Conservation (phyloP, 2,329 filamentous ascomycete genomes). For the Juglanconis juglandina region DNA sequence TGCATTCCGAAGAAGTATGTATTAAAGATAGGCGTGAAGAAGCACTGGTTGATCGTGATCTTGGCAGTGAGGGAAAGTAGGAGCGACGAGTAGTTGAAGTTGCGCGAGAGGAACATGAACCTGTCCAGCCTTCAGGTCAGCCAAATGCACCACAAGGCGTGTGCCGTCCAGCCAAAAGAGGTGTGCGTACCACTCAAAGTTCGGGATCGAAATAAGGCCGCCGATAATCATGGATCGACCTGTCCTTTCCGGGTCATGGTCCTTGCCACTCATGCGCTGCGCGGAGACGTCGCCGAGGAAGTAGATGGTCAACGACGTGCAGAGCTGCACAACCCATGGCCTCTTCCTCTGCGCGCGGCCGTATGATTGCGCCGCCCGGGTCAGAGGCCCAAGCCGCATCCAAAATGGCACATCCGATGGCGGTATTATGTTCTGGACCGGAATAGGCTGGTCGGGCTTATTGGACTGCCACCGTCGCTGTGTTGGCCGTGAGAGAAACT, state of each 20-base stretch:
- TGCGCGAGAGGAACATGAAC: slow-evolving; percentile 74
- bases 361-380: slow-evolving; percentile 56
- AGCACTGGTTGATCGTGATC: slow-evolving; percentile 72
- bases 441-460: slow-evolving; percentile 31
- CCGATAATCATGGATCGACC: slow-evolving; percentile 72
- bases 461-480: slow-evolving; percentile 28
- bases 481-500: slow-evolving; percentile 16
- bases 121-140: slow-evolving; percentile 35
- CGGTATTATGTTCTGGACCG: slow-evolving; percentile 40
- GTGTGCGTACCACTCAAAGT: slow-evolving; percentile 69
- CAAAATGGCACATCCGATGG: slow-evolving; percentile 41
- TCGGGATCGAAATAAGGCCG: slow-evolving; percentile 68
- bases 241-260: slow-evolving; percentile 69
- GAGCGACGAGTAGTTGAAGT: slow-evolving; percentile 81
- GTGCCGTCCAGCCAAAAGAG: neutral
- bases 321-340: slow-evolving; percentile 77
- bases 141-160: neutral
- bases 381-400: slow-evolving; percentile 57
- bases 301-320: slow-evolving; percentile 74
- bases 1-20: slow-evolving; percentile 80
- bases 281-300: slow-evolving; percentile 74
- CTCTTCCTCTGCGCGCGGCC: slow-evolving; percentile 65
- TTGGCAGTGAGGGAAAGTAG: slow-evolving; percentile 69
- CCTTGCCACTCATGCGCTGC: slow-evolving; percentile 61
- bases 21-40: slow-evolving; percentile 82